Conservation (phyloP, 305 asterid genomes). For the Salvia sclarea region DNA sequence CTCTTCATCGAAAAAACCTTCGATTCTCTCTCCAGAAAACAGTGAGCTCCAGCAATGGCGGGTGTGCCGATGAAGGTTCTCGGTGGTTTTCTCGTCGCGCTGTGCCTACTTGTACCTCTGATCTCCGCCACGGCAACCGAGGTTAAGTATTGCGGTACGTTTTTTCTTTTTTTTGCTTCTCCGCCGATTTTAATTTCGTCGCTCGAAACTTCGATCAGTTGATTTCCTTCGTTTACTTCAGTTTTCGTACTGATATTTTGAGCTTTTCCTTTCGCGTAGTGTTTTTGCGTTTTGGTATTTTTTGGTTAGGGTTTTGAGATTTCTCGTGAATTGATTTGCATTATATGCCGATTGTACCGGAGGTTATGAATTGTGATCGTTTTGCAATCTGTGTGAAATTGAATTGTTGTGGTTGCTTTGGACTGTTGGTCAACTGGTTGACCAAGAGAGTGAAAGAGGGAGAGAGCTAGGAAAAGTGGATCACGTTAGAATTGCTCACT, state of each 20-base stretch:
- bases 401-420: background rate
- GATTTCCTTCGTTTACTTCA: background rate
- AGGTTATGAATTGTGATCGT: too few relatives aligned
- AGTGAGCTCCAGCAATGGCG: background rate
- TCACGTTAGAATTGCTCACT: background rate
- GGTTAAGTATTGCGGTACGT: constrained; percentile 57
- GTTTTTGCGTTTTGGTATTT: background rate
- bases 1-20: constrained; percentile 20
- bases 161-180: background rate
- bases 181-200: background rate
- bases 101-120: constrained; percentile 48
- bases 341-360: background rate
- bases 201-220: background rate
- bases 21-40: constrained; percentile 2
- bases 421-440: background rate
- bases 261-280: background rate
- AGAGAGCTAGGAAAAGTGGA: background rate
- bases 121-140: constrained; percentile 46
- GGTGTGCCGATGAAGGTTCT: constrained; percentile 41
- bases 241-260: background rate
- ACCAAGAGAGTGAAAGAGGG: background rate
- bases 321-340: background rate
- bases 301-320: background rate
- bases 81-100: constrained; percentile 37
- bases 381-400: background rate